Base-by-base conservation (phyloP, 2,329 filamentous ascomycete species). In the Pyrenophora tritici-repentis region DNA sequence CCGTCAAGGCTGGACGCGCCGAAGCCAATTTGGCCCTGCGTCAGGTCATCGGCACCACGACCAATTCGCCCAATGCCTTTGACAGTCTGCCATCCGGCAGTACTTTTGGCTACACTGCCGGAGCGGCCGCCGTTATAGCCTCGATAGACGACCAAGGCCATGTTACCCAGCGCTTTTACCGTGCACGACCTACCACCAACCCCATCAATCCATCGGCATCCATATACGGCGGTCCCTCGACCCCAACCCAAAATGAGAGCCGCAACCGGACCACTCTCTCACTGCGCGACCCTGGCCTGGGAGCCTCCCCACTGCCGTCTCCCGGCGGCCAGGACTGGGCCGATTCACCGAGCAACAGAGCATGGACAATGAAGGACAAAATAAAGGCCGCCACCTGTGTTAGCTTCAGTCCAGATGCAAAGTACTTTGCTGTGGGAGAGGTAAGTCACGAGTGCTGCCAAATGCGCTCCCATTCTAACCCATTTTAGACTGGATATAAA, bases 341-440 rank as follows among this genome's bases (percentile, higher is more conserved):
- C 12, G 92, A 97, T 40, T 79, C 76, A 26, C 77, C 76, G 6
- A 76, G 69, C 34, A 86, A 83, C 43, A 90, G 87, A 71, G 90
- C 88, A 10, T 93, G 90, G 87, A 91, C 90, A 1, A 94, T 90
- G 47, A 86, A 90, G 59, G 94, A 97, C 73, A 86, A 91, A 60
- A 92, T 97, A 70, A 97, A 97, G 76, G 90, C 94, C 14, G 91
- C 92, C 2, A 96, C 92, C 4, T 96, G 92, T 67, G 83, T 99
- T 20, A 88, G 91, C 17, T 82, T 99, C 59, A 97, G 91, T 68
- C 85, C 86, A 1, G 91, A 97, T 74, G 92, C 90, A 26, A 88
- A 85, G 63, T 95, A 89, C 69, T 79, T 99, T 44, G 94, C 93
- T 7, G 89, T 97, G 3, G 94, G 94, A 65, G 94, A 99, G 78